Evolutionary conservation across 352 stramenopile species (phyloP).

Genomic region (Chrysophaeum taylorii): DNA sequence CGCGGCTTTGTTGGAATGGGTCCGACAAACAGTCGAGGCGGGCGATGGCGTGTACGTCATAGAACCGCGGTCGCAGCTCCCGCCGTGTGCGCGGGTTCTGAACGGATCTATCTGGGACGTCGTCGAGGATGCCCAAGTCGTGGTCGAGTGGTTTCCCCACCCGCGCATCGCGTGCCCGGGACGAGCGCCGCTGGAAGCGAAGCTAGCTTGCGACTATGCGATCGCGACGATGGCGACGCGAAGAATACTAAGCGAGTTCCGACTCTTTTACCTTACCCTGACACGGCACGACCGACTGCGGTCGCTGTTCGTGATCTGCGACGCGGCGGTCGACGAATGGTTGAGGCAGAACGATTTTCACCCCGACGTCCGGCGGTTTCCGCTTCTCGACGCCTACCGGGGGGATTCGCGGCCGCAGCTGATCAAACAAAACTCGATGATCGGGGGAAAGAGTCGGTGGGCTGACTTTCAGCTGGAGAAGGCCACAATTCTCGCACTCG

Average conservation of each 20-base stretch:
- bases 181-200: too few relatives aligned
- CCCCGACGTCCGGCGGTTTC: background rate
- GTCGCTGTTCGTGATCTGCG: background rate
- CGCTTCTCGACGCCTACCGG: background rate
- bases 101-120: too few relatives aligned
- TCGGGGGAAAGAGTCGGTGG: too few relatives aligned
- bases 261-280: background rate
- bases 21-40: too few relatives aligned
- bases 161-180: too few relatives aligned
- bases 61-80: too few relatives aligned
- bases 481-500: background rate
- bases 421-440: too few relatives aligned
- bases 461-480: constrained; percentile 1
- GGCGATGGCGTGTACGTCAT: too few relatives aligned
- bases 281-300: background rate
- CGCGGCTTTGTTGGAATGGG: too few relatives aligned
- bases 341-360: background rate
- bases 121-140: too few relatives aligned
- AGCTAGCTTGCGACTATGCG: background rate
- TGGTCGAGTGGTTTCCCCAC: too few relatives aligned
- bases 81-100: too few relatives aligned
- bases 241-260: background rate
- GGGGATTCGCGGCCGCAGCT: background rate
- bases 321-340: background rate
- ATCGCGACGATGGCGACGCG: background rate